Evolutionary conservation across 1,284 basidiomycete genomes (phyloP).

Genomic region (Austroboletus novae-zelandiae): DNA sequence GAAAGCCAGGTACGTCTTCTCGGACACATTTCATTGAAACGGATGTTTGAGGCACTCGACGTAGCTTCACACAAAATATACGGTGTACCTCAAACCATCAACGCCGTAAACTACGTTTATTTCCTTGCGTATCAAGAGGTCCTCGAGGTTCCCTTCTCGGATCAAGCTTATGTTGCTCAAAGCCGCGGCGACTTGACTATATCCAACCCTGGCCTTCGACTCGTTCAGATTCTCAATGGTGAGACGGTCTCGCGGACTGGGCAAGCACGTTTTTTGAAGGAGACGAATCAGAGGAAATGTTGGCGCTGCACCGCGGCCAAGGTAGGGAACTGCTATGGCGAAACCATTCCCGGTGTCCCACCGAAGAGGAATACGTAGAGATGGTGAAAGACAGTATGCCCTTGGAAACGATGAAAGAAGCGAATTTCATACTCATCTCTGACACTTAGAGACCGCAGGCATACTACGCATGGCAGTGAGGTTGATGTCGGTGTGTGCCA

Average conservation of each 20-base stretch:
- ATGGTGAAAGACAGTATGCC: slow-evolving; percentile 82
- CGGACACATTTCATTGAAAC: neutral
- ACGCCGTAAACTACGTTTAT: slow-evolving; percentile 87
- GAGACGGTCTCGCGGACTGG: neutral
- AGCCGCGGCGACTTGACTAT: neutral
- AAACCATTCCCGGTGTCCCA: slow-evolving; percentile 75
- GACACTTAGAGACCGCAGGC: slow-evolving; percentile 83
- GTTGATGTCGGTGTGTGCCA: slow-evolving; percentile 89
- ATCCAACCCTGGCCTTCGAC: slow-evolving; percentile 28
- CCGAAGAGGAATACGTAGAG: slow-evolving; percentile 77
- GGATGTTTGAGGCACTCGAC: neutral
- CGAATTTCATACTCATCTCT: neutral
- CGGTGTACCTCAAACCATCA: slow-evolving; percentile 81
- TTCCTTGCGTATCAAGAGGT: slow-evolving; percentile 85
- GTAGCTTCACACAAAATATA: slow-evolving; percentile 79
- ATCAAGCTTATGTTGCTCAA: neutral
- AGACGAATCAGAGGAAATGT: slow-evolving; percentile 58
- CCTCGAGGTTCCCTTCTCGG: slow-evolving; percentile 35
- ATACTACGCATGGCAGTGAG: slow-evolving; percentile 90
- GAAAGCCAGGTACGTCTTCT: neutral
- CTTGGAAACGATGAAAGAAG: neutral
- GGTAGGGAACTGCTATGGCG: slow-evolving; percentile 81
- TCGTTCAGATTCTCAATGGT: slow-evolving; percentile 74
- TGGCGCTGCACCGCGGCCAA: slow-evolving; percentile 79
- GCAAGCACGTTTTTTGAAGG: neutral